Base-by-base conservation (phyloP, 2,329 filamentous ascomycete genomes). In the Nemania sp. region DNA sequence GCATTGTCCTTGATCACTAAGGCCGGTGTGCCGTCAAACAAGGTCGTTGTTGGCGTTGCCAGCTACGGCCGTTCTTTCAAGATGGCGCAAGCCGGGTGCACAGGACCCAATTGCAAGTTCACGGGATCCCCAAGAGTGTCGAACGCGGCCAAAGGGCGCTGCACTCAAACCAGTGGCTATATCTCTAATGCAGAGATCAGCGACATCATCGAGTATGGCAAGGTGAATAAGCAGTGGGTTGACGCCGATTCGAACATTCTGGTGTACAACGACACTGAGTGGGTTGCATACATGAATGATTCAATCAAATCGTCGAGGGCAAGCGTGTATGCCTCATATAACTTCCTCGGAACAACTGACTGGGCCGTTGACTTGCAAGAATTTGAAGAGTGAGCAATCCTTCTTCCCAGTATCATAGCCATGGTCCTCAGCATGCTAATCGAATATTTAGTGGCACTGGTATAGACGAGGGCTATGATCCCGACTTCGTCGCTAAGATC, bases 181-280 rank as follows among this genome's bases (percentile, higher is more conserved):
- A 66, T 77, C 5, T 60, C 72, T 2, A 61, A 74, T 42, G 67
- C 69, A 2, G 74, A 77, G 63, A 73, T 77, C 40, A 7, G 59
- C 2, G 63, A 68, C 7, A 70, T 75, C 57, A 61, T 65, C 20
- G 33, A 41, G 9, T 6, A 23, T 23, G 43, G 58, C 41, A 53
- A 8, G 1, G 39, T 28, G 22, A 40, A 40, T 14, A 28, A 41
- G 6, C 39, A 26, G 19, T 28, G 8, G 22, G 14, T 15, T 5
- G 39, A 28, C 5, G 39, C 36, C 24, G 55, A 58, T 24, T 57
- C 56, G 14, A 57, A 63, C 31, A 59, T 63, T 19, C 20, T 64
- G 7, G 52, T 66, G 9, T 66, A 61, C 39, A 56, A 64, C 34
- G 57, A 53, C 20, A 57, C 51, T 11, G 42, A 63, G 22, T 63